These are phyloP conservation scores for Paraphoma chrysanthemicola DNA, from an alignment of 2,329 filamentous ascomycete species.

Conservation along the genomic window DNA sequence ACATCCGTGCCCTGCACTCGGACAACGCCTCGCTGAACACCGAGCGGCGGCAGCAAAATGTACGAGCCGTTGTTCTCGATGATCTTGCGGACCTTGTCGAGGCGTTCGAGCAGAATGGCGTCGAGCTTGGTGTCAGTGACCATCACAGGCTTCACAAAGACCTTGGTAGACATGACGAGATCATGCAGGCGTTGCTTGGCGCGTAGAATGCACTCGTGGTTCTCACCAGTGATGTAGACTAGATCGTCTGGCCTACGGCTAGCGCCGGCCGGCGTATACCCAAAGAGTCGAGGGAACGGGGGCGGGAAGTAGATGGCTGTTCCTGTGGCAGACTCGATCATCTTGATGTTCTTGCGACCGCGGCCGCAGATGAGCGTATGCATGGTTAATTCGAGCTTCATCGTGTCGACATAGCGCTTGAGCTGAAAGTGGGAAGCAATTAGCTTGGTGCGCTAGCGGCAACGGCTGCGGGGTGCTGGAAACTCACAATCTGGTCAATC, in stretches of 20 bases:
- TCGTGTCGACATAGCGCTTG: conserved; percentile 75
- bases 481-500: conserved; percentile 87
- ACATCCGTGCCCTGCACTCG: conserved; percentile 93
- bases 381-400: conserved; percentile 83
- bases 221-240: conserved; percentile 94
- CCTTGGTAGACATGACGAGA: conserved; percentile 78
- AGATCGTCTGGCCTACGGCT: conserved; percentile 83
- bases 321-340: conserved; percentile 93
- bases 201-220: conserved; percentile 79
- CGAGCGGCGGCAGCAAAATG: conserved; percentile 88
- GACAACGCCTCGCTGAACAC: conserved; percentile 82
- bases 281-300: conserved; percentile 88
- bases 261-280: conserved; percentile 84
- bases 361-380: conserved; percentile 93
- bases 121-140: conserved; percentile 94
- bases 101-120: conserved; percentile 84
- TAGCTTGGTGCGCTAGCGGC: conserved; percentile 41
- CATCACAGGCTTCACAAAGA: conserved; percentile 83
- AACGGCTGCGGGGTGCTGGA: conserved; percentile 23
- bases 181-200: conserved; percentile 94
- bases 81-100: conserved; percentile 97
- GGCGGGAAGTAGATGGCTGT: conserved; percentile 98
- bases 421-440: conserved; percentile 59
- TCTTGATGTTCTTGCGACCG: conserved; percentile 95
- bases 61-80: conserved; percentile 96